phyloP scores from a whole-genome alignment of 2,329 filamentous ascomycete genomes.

The Arthrobotrys iridis region DNA sequence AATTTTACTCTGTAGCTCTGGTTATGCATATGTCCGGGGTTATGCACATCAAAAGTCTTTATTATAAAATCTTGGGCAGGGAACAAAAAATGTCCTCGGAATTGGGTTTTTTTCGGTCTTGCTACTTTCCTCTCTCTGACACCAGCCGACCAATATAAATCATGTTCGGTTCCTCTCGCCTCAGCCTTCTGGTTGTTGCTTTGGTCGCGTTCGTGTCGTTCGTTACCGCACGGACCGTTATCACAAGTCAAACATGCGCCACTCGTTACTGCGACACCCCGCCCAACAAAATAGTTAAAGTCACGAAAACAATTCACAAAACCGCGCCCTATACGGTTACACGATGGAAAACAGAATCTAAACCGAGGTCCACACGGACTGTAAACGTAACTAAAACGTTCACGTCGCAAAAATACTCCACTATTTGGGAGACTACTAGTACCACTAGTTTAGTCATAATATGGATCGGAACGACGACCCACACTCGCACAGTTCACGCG shows the following conservation, averaged over 20 bases:
- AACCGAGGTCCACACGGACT: conserved; percentile 9
- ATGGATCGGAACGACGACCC: conserved; percentile 15
- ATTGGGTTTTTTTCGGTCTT: too few species aligned
- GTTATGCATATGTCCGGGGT: too few species aligned
- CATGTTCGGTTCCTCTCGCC: conserved; percentile 7
- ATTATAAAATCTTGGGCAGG: too few species aligned
- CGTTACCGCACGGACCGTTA: conserved; percentile 19
- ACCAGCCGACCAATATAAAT: background rate
- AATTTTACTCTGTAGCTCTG: too few species aligned
- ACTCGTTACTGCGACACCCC: conserved; percentile 23
- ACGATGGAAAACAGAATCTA: conserved; percentile 23
- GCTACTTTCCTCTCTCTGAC: background rate
- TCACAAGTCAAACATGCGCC: conserved; percentile 23
- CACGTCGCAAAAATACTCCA: background rate
- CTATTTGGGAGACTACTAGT: background rate
- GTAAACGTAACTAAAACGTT: background rate
- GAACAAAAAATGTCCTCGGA: background rate
- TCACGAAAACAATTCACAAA: conserved; percentile 22
- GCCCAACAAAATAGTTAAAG: background rate
- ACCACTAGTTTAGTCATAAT: background rate
- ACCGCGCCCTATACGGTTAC: background rate
- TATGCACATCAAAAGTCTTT: too few species aligned
- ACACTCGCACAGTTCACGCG: background rate
- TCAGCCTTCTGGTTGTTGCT: background rate
- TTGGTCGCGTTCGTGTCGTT: conserved; percentile 18